Conservation (phyloP, 768 basidiomycete species). For the Trametes elegans region DNA sequence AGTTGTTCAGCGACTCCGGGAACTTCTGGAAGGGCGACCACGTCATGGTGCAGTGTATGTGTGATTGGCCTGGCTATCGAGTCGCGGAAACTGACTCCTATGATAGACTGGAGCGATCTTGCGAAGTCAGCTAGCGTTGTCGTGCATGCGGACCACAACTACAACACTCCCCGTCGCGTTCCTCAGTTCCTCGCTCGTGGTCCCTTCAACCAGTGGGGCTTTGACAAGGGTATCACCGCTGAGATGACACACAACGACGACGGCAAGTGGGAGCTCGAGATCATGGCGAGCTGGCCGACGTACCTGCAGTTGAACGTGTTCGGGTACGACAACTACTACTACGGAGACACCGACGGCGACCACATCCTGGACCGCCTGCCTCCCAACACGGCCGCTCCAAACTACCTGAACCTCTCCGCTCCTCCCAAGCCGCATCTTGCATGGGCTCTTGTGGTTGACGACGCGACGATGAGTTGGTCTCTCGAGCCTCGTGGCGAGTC, state of each 20-base stretch:
- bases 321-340: constrained; percentile 89
- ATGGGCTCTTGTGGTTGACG: constrained; percentile 82
- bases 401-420: constrained; percentile 89
- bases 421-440: constrained; percentile 86
- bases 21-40: constrained; percentile 83
- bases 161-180: constrained; percentile 63
- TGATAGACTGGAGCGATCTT: constrained; percentile 73
- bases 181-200: constrained; percentile 88
- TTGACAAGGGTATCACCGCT: constrained; percentile 75
- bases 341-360: constrained; percentile 86
- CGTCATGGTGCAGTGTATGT: constrained; percentile 85
- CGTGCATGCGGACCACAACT: constrained; percentile 75
- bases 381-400: constrained; percentile 81
- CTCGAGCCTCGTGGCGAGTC: constrained; percentile 81
- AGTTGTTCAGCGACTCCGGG: constrained; percentile 44
- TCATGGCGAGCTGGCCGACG: constrained; percentile 90
- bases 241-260: constrained; percentile 63
- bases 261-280: constrained; percentile 79
- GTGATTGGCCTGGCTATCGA: neutral
- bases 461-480: constrained; percentile 72
- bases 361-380: constrained; percentile 88
- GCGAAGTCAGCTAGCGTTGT: constrained; percentile 62
- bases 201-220: constrained; percentile 90
- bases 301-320: constrained; percentile 90
- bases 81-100: neutral